Base-by-base conservation (phyloP, 495 filamentous ascomycete species). In the Diplogelasinospora grovesii region DNA sequence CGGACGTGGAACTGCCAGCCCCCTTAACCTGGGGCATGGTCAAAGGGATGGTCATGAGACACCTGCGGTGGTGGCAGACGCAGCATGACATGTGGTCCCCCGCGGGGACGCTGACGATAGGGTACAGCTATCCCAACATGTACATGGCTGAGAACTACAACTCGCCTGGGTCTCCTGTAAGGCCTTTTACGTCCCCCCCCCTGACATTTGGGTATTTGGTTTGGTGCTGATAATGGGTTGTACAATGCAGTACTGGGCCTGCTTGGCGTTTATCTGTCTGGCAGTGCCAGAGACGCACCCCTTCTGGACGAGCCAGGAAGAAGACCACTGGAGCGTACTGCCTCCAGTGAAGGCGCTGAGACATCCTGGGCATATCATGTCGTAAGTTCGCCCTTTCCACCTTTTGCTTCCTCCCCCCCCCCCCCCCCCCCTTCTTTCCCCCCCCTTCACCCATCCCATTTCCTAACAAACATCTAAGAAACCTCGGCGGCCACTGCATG, bases 61-160 rank as follows among this genome's bases (percentile, higher is more conserved):
- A 89, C 52, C 65, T 89, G 16, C 68, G 84, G 7, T 89, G 82
- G 81, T 89, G 85, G 84, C 76, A 81, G 52, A 80, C 73, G 8
- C 80, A 86, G 49, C 59, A 68, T 13, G 71, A 83, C 49, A 87
- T 88, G 24, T 87, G 85, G 71, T 78, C 76, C 36, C 65, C 76
- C 3, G 79, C 81, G 36, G 85, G 83, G 13, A 86, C 82, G 13
- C 62, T 87, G 32, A 85, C 77, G 10, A 79, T 89, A 28, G 84
- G 85, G 41, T 89, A 86, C 52, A 78, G 74, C 0, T 89, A 86
- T 50, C 78, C 81, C 5, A 88, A 86, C 55, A 84, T 82, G 74
- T 87, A 83, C 6, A 69, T 75, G 68, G 66, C 80, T 3, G 82
- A 89, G 66, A 86, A 86, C 56, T 89, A 88, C 63, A 89, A 88